Percentiles rank a stretch among this genome's conserved stretches.
phyloP scores from a whole-genome alignment of 371 early-diverging fungal genomes.

The Homolaphlyctis polyrhiza region DNA sequence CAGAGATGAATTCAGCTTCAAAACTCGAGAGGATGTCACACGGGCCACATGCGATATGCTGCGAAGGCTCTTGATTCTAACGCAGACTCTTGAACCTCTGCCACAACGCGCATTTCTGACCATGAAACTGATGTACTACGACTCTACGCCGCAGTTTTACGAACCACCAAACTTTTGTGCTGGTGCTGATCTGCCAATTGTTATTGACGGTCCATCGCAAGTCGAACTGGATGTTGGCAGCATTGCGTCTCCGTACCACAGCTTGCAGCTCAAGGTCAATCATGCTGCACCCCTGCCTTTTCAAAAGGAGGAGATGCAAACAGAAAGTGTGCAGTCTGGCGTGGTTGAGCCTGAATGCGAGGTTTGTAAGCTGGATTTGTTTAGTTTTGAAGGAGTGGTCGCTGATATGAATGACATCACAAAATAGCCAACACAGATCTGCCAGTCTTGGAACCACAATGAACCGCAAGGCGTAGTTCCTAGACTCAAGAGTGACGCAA shows the following conservation, averaged over 20 bases:
- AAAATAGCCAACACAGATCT: no score
- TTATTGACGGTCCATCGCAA: conserved; percentile 19
- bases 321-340: no score
- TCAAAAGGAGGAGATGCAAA: no score
- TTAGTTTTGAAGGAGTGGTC: no score
- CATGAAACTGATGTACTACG: conserved; percentile 42
- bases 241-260: conserved; percentile 37
- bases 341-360: no score
- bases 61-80: conserved; percentile 37
- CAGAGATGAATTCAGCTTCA: conserved; percentile 19
- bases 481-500: no score
- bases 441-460: no score
- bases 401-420: no score
- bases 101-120: conserved; percentile 36
- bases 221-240: conserved; percentile 30
- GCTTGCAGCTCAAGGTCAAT: background rate
- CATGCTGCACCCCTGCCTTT: no score
- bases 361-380: no score
- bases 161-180: conserved; percentile 44
- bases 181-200: conserved; percentile 20
- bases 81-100: conserved; percentile 36
- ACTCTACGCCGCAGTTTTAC: conserved; percentile 42
- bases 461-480: no score
- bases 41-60: conserved; percentile 37
- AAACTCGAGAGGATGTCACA: conserved; percentile 27